phyloP scores from a whole-genome alignment of 2,329 filamentous ascomycete species.

The Phialophora tarda region DNA sequence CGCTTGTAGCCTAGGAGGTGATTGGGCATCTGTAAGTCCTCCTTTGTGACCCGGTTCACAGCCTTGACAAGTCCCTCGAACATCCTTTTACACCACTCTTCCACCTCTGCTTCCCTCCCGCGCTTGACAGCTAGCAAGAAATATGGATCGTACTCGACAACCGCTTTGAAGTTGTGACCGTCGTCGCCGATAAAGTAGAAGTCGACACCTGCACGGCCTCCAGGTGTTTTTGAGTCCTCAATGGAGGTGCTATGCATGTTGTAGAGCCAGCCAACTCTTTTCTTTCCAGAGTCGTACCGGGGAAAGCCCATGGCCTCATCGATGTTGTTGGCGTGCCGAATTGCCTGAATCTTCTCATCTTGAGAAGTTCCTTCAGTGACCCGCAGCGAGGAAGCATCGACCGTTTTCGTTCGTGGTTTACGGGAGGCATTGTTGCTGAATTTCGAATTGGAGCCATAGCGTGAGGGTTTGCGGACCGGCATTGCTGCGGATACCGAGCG shows the following conservation, averaged over 20 bases:
- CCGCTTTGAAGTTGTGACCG: constrained; percentile 90
- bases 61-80: constrained; percentile 82
- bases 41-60: constrained; percentile 80
- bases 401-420: constrained; percentile 68
- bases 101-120: constrained; percentile 87
- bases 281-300: constrained; percentile 85
- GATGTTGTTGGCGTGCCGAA: constrained; percentile 80
- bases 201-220: constrained; percentile 87
- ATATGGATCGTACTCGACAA: constrained; percentile 94
- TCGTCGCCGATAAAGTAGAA: constrained; percentile 97
- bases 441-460: constrained; percentile 67
- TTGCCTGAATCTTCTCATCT: constrained; percentile 90
- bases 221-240: constrained; percentile 79
- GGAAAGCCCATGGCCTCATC: constrained; percentile 95
- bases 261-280: constrained; percentile 88
- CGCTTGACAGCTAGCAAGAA: constrained; percentile 90
- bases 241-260: constrained; percentile 92
- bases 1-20: constrained; percentile 89
- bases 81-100: constrained; percentile 85
- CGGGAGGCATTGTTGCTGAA: constrained; percentile 48
- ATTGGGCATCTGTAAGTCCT: constrained; percentile 93
- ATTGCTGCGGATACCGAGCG: constrained; percentile 44
- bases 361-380: constrained; percentile 84
- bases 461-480: constrained; percentile 61
- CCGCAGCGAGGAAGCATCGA: constrained; percentile 74